phyloP scores from a whole-genome alignment of 139 green algal genomes.

The Asterochloris erici region DNA sequence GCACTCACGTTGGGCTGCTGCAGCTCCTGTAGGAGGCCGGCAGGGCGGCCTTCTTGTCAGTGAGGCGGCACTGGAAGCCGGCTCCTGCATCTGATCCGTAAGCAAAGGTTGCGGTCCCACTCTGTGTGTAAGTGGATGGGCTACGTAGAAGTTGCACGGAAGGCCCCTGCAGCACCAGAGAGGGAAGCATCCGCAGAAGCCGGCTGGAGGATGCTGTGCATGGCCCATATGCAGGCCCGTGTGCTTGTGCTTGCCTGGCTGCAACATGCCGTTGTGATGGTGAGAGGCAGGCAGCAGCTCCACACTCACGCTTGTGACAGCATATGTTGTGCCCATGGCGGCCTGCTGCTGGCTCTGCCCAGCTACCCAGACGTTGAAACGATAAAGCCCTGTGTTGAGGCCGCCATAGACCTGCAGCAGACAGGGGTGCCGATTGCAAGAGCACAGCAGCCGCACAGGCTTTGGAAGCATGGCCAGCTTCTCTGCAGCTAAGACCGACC shows the following conservation, averaged over 20 bases:
- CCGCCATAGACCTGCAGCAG: neutral
- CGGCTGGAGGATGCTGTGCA: too few relatives aligned
- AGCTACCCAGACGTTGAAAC: slow-evolving; percentile 8
- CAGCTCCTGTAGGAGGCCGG: neutral
- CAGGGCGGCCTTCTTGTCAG: neutral
- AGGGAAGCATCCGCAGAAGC: too few relatives aligned
- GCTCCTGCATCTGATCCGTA: slow-evolving; percentile 1
- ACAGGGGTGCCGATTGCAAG: neutral
- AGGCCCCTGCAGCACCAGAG: neutral
- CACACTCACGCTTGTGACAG: neutral
- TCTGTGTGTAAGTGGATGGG: neutral
- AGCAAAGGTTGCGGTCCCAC: neutral
- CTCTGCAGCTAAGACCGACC: neutral
- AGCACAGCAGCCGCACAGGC: neutral
- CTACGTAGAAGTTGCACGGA: neutral
- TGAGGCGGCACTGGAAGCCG: slow-evolving; percentile 10
- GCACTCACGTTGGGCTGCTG: neutral
- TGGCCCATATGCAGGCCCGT: too few relatives aligned
- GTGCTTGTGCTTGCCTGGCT: too few relatives aligned
- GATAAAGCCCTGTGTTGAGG: slow-evolving; percentile 3
- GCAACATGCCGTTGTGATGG: too few relatives aligned
- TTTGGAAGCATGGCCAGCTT: neutral
- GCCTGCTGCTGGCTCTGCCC: neutral
- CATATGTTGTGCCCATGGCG: neutral
- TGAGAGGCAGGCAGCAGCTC: too few relatives aligned